Base-by-base conservation (phyloP, 805 yeast genomes). In the Yarrowia alimentaria region DNA sequence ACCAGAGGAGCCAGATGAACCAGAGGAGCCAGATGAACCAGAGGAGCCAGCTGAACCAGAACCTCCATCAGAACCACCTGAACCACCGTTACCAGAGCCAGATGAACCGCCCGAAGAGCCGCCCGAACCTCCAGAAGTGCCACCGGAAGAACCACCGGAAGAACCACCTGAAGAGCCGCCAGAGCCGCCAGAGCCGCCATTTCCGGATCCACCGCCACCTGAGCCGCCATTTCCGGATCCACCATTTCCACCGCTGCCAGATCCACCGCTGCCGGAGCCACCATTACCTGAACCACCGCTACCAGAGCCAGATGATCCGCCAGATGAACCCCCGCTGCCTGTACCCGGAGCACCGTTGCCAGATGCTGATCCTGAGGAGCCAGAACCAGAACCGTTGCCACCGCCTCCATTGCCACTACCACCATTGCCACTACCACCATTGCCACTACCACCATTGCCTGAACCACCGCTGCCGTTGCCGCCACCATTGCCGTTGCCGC, bases 221-320 rank as follows among this genome's bases (percentile, higher is more conserved):
- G 24, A 19, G n/a, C 31, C 47, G 14, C 43, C 30, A 12, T 35
- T 35, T 6, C 29, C 42, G 13, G n/a, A n/a, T n/a, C 29, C 29
- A 22, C 28, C 28, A 14, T 10, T 12, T 6, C n/a, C 19, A 5
- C 25, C 34, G 12, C 38, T 26, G 26, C 18, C 12, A 22, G 20
- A 13, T 5, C 40, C 42, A 4, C 42, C 40, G 11, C 13, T 33
- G 4, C 37, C 37, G 20, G 18, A 4, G 14, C 28, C 26, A 33
- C 37, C 37, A 10, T 20, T 13, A 9, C 26, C 25, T 16, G 3
- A 19, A 30, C 33, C 33, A 30, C 33, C 33, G 31, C 14, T 28
- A 5, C 31, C 31, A 14, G 31, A 14, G 6, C 31, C 31, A 28
- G 31, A 18, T 14, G 31, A 17, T 13, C 31, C 31, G 31, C 33